phyloP scores from a whole-genome alignment of 176 grass and related monocot species.

The Ampelocalamus luodianensis region DNA sequence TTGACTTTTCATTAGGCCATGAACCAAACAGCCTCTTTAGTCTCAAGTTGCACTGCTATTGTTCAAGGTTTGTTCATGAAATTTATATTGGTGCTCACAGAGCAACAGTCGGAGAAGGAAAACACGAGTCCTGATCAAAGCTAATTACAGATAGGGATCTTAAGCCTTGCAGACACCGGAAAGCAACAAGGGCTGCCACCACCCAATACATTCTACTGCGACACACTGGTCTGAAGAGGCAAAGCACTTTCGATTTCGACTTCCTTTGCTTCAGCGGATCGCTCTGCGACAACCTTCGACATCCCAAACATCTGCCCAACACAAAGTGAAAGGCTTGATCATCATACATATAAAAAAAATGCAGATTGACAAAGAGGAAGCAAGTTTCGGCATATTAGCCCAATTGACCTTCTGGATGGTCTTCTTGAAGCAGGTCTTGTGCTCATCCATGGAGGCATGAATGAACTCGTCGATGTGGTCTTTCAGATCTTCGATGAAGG shows the following conservation, averaged over 20 bases:
- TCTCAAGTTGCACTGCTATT: background rate
- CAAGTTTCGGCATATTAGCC: background rate
- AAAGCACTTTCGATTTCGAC: slow-evolving; percentile 71
- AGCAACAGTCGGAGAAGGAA: background rate
- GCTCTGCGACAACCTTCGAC: slow-evolving; percentile 79
- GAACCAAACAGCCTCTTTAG: background rate
- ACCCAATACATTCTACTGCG: slow-evolving; percentile 46
- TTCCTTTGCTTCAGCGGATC: slow-evolving; percentile 53
- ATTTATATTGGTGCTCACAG: background rate
- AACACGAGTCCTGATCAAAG: background rate
- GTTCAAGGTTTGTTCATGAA: background rate
- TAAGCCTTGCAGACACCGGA: background rate
- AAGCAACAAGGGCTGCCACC: background rate
- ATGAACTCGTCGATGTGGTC: slow-evolving; percentile 95
- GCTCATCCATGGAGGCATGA: slow-evolving; percentile 92
- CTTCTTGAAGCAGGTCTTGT: slow-evolving; percentile 93
- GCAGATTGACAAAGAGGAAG: background rate
- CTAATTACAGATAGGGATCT: background rate
- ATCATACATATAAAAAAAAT: background rate
- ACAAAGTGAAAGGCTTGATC: background rate
- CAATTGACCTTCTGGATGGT: slow-evolving; percentile 77
- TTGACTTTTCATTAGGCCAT: no score
- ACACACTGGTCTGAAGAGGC: slow-evolving; percentile 85
- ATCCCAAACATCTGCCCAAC: slow-evolving; percentile 87
- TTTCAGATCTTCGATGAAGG: slow-evolving; percentile 78